Evolutionary conservation across 805 yeast species (phyloP).

Genomic region (Debaryomyces maramus): DNA sequence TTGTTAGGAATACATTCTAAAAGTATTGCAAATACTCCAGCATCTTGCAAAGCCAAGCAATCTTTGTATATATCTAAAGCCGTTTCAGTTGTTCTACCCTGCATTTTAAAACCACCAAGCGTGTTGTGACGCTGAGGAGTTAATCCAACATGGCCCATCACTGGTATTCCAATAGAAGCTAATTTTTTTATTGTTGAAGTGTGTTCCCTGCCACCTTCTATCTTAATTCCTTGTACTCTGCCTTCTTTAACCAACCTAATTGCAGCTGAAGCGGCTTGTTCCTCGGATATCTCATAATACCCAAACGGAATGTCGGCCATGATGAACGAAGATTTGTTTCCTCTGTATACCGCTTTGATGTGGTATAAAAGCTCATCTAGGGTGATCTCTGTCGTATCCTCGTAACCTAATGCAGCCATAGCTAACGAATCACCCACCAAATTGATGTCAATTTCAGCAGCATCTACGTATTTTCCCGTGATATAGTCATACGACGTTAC

Average conservation of each 20-base stretch:
- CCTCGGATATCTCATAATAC: constrained; percentile 62
- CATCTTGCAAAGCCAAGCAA: constrained; percentile 65
- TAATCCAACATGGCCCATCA: constrained; percentile 87
- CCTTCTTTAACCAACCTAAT: constrained; percentile 54
- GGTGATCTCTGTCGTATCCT: constrained; percentile 69
- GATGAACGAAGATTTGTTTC: constrained; percentile 61
- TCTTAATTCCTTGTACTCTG: constrained; percentile 69
- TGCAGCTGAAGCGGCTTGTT: constrained; percentile 63
- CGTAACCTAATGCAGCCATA: constrained; percentile 85
- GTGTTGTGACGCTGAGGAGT: constrained; percentile 85
- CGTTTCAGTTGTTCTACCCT: constrained; percentile 58
- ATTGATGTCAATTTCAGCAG: constrained; percentile 64
- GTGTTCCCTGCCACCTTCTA: constrained; percentile 76
- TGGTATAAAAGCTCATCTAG: constrained; percentile 81
- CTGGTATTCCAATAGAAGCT: constrained; percentile 75
- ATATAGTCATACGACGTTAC: constrained; percentile 90
- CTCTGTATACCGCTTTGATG: constrained; percentile 74
- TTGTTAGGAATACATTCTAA: constrained; percentile 84
- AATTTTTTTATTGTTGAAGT: constrained; percentile 56
- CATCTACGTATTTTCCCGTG: constrained; percentile 68
- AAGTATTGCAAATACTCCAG: constrained; percentile 76
- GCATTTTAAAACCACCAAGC: constrained; percentile 85
- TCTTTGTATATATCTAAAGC: constrained; percentile 63
- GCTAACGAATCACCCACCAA: constrained; percentile 92
- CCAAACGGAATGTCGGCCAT: constrained; percentile 93